phyloP scores from a whole-genome alignment of 345 rosid species.

The Arabidopsis suecica region DNA sequence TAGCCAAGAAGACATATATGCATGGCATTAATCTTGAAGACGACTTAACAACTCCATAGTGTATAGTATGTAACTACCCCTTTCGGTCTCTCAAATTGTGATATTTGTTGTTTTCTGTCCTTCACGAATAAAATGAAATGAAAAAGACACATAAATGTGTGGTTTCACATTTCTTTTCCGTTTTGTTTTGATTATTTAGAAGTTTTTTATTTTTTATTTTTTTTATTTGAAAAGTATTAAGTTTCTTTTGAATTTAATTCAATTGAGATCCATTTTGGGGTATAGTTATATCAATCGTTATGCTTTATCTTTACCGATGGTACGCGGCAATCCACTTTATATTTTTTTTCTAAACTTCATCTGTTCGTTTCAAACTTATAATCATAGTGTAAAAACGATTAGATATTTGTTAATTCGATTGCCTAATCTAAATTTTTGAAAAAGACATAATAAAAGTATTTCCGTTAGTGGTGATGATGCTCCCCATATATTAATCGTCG shows the following conservation, averaged over 20 bases:
- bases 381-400: constrained; percentile 34
- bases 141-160: background rate
- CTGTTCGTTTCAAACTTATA: constrained; percentile 39
- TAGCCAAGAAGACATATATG: constrained; percentile 18
- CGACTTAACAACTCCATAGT: constrained; percentile 18
- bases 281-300: background rate
- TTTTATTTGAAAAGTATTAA: background rate
- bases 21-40: constrained; percentile 26
- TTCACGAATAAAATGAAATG: constrained; percentile 3
- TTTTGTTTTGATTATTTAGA: background rate
- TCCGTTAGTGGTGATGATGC: constrained; percentile 49
- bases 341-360: background rate
- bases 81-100: constrained; percentile 13
- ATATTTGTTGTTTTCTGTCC: constrained; percentile 7
- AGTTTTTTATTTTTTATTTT: no score
- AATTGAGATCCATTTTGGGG: background rate
- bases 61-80: constrained; percentile 28
- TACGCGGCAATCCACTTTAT: constrained; percentile 39
- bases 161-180: background rate
- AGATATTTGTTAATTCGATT: constrained; percentile 6
- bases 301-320: constrained; percentile 33
- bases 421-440: constrained; percentile 7
- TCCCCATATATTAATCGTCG: constrained; percentile 48
- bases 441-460: constrained; percentile 20
- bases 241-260: constrained; percentile 20